phyloP scores from a whole-genome alignment of 202 grass and related monocot species.

The Zoysia matrella region DNA sequence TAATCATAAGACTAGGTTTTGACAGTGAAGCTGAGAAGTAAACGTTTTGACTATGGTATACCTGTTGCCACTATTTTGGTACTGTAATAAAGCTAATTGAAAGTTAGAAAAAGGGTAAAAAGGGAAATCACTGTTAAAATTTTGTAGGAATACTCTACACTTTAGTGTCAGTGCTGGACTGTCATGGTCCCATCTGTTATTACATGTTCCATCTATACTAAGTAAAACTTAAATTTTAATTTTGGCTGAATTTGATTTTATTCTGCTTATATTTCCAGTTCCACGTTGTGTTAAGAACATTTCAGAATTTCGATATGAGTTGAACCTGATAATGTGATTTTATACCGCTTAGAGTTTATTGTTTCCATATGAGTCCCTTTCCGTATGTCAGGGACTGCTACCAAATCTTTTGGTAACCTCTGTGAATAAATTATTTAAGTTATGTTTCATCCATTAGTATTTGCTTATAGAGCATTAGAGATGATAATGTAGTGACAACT shows the following conservation, averaged over 20 bases:
- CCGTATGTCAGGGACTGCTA: not conserved
- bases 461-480: not conserved
- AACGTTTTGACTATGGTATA: not conserved
- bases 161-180: slow-evolving; percentile 10
- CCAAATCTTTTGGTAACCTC: not conserved
- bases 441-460: not conserved
- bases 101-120: slow-evolving; percentile 16
- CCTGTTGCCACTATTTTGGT: not conserved
- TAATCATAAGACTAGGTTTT: not conserved
- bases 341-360: not conserved
- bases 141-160: not conserved
- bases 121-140: not conserved
- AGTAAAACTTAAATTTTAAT: too few relatives aligned
- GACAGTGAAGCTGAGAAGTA: not conserved
- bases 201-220: not conserved
- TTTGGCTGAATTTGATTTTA: not conserved
- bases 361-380: not conserved
- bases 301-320: not conserved
- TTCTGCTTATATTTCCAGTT: not conserved
- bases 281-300: not conserved
- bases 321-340: not conserved
- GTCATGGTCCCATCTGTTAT: not conserved
- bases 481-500: slow-evolving; percentile 7
- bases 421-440: not conserved
- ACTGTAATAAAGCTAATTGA: not conserved